A percentile compares a stretch with the other conserved stretches of the same genome.
phyloP scores from a whole-genome alignment of 2,329 filamentous ascomycete genomes.

The Claviceps cyperi region DNA sequence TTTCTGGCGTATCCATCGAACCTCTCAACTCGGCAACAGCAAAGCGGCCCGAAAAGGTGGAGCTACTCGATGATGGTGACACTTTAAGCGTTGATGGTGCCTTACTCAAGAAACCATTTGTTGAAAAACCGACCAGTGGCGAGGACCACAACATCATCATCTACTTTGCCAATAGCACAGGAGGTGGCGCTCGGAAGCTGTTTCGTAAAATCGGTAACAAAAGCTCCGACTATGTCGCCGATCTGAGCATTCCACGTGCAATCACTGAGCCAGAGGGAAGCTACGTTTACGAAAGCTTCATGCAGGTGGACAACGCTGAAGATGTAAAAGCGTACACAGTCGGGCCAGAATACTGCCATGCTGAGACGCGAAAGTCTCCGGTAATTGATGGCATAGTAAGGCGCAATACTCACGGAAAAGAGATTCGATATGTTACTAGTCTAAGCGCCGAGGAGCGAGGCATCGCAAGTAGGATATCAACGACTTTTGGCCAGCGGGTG shows the following conservation, averaged over 20 bases:
- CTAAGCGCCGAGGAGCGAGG: constrained; percentile 66
- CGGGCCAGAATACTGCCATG: constrained; percentile 82
- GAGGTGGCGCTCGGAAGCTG: constrained; percentile 78
- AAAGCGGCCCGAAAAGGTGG: constrained; percentile 57
- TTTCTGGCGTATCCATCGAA: constrained; percentile 64
- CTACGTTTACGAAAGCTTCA: constrained; percentile 94
- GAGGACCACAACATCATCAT: constrained; percentile 99
- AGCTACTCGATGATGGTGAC: constrained; percentile 82
- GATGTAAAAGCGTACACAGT: constrained; percentile 99
- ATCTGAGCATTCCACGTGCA: constrained; percentile 60
- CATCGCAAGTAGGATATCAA: constrained; percentile 81
- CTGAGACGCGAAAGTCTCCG: constrained; percentile 91
- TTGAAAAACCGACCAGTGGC: constrained; percentile 95
- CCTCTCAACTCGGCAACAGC: constrained; percentile 48
- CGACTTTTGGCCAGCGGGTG: constrained; percentile 83
- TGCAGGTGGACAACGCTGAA: constrained; percentile 91
- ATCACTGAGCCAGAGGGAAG: constrained; percentile 70
- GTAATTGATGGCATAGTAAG: constrained; percentile 93
- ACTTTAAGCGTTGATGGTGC: constrained; percentile 76
- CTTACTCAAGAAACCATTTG: constrained; percentile 78
- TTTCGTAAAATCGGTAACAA: constrained; percentile 99
- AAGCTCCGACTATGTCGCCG: constrained; percentile 83
- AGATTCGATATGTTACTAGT: constrained; percentile 85
- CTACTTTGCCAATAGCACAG: constrained; percentile 78
- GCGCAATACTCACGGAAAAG: constrained; percentile 93